These are phyloP conservation scores for Aspergillus uvarum DNA, from an alignment of 2,329 filamentous ascomycete species.

Conservation along the genomic window DNA sequence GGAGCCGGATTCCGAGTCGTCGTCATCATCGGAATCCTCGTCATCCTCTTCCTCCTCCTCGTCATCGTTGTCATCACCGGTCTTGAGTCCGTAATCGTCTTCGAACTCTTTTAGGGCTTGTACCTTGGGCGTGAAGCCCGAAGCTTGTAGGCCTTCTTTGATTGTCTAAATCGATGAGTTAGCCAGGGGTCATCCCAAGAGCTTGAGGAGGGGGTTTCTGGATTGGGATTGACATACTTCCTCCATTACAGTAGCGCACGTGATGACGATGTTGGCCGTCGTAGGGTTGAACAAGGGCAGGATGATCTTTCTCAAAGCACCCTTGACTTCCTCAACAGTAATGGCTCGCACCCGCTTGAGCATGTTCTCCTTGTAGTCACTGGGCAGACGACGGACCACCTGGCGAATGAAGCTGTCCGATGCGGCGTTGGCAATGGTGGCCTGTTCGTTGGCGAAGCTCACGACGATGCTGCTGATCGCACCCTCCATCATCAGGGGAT, in stretches of 20 bases:
- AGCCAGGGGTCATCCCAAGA: conserved; percentile 6
- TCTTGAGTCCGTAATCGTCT: conserved; percentile 82
- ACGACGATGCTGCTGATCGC: conserved; percentile 89
- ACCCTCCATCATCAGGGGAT: conserved; percentile 80
- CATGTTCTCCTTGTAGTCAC: conserved; percentile 75
- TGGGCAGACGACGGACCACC: conserved; percentile 72
- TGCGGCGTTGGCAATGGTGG: conserved; percentile 79
- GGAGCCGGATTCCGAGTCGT: conserved; percentile 46
- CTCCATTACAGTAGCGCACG: conserved; percentile 79
- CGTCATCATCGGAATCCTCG: conserved; percentile 48
- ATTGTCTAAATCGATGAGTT: conserved; percentile 58
- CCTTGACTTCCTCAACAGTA: conserved; percentile 71
- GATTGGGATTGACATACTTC: conserved; percentile 61
- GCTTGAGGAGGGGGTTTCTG: not conserved
- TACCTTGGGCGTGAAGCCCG: conserved; percentile 76
- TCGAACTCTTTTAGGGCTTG: conserved; percentile 76
- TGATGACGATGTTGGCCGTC: conserved; percentile 81
- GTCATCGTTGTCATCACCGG: conserved; percentile 58
- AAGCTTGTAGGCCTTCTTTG: conserved; percentile 68
- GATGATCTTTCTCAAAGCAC: conserved; percentile 71
- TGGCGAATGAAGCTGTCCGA: conserved; percentile 78
- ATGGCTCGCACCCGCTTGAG: conserved; percentile 76
- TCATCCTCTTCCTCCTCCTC: conserved; percentile 62
- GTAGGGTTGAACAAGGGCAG: conserved; percentile 77
- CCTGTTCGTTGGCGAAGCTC: conserved; percentile 80